These are phyloP conservation scores for Eimeria brunetti DNA, from an alignment of 169 alveolate genomes.

Conservation along the genomic window DNA sequence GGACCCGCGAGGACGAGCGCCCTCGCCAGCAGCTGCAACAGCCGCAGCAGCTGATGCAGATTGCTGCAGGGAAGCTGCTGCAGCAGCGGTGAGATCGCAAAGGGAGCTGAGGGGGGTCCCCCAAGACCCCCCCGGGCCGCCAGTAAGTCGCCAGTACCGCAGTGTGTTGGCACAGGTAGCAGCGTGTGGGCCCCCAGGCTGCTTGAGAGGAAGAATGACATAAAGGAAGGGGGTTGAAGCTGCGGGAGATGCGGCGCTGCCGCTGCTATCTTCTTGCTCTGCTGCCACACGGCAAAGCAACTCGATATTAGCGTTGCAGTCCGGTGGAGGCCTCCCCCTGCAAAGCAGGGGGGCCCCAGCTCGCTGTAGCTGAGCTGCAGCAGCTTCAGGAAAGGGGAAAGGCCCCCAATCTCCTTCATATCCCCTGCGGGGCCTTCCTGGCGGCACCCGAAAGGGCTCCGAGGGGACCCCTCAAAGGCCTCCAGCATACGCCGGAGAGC, in stretches of 20 bases:
- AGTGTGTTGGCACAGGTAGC: slow-evolving; percentile 11
- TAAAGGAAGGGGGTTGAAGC: slow-evolving; percentile 26
- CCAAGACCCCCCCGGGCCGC: slow-evolving; percentile 72
- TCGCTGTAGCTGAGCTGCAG: slow-evolving; percentile 76
- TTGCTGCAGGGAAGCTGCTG: slow-evolving; percentile 56
- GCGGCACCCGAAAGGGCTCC: background rate
- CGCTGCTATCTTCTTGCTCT: slow-evolving; percentile 34
- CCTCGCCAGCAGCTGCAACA: slow-evolving; percentile 76
- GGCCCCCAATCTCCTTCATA: slow-evolving; percentile 19
- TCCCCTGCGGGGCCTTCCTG: background rate
- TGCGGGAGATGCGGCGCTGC: slow-evolving; percentile 47
- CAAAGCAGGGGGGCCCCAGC: slow-evolving; percentile 77
- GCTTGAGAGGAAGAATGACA: slow-evolving; percentile 45
- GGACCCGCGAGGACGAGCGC: slow-evolving; percentile 16
- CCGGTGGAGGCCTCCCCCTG: slow-evolving; percentile 53
- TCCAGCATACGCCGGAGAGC: slow-evolving; percentile 65
- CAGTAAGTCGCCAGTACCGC: slow-evolving; percentile 2
- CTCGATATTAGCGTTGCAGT: slow-evolving; percentile 34
- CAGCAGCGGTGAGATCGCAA: slow-evolving; percentile 47
- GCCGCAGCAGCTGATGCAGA: slow-evolving; percentile 69
- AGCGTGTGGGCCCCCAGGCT: slow-evolving; percentile 50
- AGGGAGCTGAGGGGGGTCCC: slow-evolving; percentile 59
- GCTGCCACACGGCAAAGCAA: slow-evolving; percentile 52
- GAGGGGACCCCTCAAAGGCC: slow-evolving; percentile 14
- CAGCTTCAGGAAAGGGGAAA: slow-evolving; percentile 48